Conservation (phyloP, 1,284 basidiomycete species). For the Apiotrichum gracile region DNA sequence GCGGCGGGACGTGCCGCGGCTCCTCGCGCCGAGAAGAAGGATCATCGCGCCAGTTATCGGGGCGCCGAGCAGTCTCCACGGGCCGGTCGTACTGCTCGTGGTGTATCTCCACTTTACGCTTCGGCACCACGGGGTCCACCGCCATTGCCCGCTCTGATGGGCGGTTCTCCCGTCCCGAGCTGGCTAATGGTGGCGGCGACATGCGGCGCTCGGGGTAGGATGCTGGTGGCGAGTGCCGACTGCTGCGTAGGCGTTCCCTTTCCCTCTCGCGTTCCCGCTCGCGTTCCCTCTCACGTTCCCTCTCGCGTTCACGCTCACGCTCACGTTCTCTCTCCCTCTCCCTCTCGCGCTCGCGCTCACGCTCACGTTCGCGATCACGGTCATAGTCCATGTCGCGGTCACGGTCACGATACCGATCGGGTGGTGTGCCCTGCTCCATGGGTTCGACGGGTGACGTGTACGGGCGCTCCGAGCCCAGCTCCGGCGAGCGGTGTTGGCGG, state of each 20-base stretch:
- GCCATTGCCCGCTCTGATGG: not conserved
- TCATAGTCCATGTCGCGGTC: no score
- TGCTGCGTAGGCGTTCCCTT: not conserved
- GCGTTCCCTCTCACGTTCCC: not conserved
- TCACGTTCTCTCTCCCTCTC: not conserved
- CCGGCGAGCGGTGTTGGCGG: no score
- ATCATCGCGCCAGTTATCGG: no score
- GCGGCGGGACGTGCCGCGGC: not conserved
- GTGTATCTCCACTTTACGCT: not conserved
- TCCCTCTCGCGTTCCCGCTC: not conserved
- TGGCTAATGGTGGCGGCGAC: not conserved
- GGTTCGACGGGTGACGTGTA: no score
- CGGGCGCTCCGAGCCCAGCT: no score
- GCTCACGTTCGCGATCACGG: not conserved
- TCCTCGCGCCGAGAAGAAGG: not conserved
- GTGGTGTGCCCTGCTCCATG: no score
- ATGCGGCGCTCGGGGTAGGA: not conserved
- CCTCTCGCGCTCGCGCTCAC: not conserved
- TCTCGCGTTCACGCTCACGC: not conserved
- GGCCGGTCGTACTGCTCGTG: no score
- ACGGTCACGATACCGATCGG: no score
- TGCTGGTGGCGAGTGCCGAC: not conserved
- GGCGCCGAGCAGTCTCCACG: no score
- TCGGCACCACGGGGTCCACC: not conserved
- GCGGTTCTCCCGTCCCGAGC: slow-evolving; percentile 1